These are phyloP conservation scores for Candida khao-thaluensis DNA, from an alignment of 805 yeast species.

Conservation along the genomic window DNA sequence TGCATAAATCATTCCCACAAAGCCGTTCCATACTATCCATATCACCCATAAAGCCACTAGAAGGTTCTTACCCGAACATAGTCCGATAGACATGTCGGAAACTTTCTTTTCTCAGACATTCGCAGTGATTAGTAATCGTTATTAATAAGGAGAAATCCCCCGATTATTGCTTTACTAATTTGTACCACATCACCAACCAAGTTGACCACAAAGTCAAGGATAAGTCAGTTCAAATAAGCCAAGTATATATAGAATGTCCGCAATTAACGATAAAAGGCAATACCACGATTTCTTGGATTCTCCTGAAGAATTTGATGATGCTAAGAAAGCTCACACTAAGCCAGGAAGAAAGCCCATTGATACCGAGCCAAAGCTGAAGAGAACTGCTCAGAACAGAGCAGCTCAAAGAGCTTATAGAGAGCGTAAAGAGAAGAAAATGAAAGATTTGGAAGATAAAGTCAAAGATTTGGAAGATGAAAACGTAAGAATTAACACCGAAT, in stretches of 20 bases:
- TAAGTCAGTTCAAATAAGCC: too few species aligned
- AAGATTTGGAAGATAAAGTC: constrained; percentile 81
- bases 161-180: not conserved
- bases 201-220: not conserved
- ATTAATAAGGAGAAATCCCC: not conserved
- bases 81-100: not conserved
- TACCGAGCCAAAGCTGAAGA: constrained; percentile 77
- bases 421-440: constrained; percentile 84
- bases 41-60: too few species aligned
- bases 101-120: constrained; percentile 2
- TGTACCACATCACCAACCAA: not conserved
- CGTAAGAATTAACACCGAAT: constrained; percentile 64
- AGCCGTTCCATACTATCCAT: too few species aligned
- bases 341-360: constrained; percentile 84
- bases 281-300: constrained; percentile 11
- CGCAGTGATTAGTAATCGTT: constrained; percentile 6
- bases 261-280: constrained; percentile 16
- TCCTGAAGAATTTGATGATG: constrained; percentile 22
- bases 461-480: constrained; percentile 68
- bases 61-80: too few species aligned
- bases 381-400: constrained; percentile 96
- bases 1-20: too few species aligned
- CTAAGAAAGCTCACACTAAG: constrained; percentile 44
- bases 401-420: constrained; percentile 98
- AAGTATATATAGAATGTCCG: not conserved